Evolutionary conservation across 495 filamentous ascomycete genomes (phyloP).

Genomic region (Penicillium robsamsonii): DNA sequence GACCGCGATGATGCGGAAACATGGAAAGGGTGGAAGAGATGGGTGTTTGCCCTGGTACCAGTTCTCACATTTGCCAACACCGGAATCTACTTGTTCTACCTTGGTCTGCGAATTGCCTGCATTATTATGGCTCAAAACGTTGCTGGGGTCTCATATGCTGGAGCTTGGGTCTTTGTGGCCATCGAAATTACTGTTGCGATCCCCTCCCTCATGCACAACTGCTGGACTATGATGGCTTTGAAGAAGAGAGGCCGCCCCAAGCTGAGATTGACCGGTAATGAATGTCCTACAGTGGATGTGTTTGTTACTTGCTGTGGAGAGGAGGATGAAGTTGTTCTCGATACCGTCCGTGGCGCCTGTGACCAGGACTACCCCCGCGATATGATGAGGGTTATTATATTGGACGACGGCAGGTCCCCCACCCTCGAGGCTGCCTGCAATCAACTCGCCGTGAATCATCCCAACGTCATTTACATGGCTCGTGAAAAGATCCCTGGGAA

Average conservation of each 20-base stretch:
- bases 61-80: conserved; percentile 39
- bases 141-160: conserved; percentile 23
- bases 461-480: conserved; percentile 49
- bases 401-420: conserved; percentile 48
- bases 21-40: conserved; percentile 44
- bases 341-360: conserved; percentile 49
- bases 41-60: conserved; percentile 35
- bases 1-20: conserved; percentile 43
- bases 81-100: conserved; percentile 38
- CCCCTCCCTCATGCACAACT: conserved; percentile 42
- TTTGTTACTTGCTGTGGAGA: conserved; percentile 53
- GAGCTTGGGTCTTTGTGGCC: conserved; percentile 43
- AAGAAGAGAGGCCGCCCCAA: conserved; percentile 39
- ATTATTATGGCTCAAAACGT: conserved; percentile 38
- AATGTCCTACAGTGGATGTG: conserved; percentile 50
- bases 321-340: conserved; percentile 51
- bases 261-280: conserved; percentile 41
- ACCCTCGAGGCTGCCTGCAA: conserved; percentile 34
- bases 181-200: conserved; percentile 40
- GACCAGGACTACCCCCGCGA: conserved; percentile 51
- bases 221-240: conserved; percentile 43
- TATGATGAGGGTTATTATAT: conserved; percentile 47
- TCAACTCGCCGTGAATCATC: conserved; percentile 26
- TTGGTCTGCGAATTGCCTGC: conserved; percentile 40
- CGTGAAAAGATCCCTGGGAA: conserved; percentile 46